A percentile compares a stretch with the other conserved stretches of the same genome.
These are phyloP conservation scores for Pleurotus ostreatus DNA, from an alignment of 768 basidiomycete genomes.

Conservation along the genomic window DNA sequence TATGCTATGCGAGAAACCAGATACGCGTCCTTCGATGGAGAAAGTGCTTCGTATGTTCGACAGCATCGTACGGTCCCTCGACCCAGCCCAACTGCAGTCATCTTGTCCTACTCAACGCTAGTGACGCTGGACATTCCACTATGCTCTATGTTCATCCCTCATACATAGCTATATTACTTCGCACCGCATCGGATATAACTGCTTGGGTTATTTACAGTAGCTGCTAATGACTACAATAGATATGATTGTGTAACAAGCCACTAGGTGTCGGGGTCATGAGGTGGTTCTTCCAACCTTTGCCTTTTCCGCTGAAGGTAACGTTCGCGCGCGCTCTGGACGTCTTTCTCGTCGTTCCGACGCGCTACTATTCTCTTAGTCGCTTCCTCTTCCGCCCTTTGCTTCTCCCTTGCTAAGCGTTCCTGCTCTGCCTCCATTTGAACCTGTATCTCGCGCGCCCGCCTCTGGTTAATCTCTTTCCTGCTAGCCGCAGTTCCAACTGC, in stretches of 20 bases:
- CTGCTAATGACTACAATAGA: no score
- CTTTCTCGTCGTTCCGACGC: conserved; percentile 73
- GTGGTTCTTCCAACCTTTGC: conserved; percentile 54
- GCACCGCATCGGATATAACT: background rate
- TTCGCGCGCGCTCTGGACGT: conserved; percentile 68
- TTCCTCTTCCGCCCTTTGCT: conserved; percentile 56
- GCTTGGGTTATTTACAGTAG: no score
- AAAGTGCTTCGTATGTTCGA: conserved; percentile 51
- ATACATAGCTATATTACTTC: conserved; percentile 1
- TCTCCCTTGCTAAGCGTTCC: conserved; percentile 52
- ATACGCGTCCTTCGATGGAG: conserved; percentile 46
- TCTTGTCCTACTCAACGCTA: background rate
- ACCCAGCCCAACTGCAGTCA: conserved; percentile 24
- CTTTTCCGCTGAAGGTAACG: conserved; percentile 81
- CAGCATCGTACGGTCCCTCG: conserved; percentile 38
- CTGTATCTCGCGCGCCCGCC: conserved; percentile 74
- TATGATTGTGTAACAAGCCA: no score
- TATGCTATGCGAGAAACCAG: conserved; percentile 55
- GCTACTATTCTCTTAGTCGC: conserved; percentile 62
- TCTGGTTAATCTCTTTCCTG: conserved; percentile 77
- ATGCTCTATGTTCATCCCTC: background rate
- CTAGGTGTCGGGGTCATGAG: conserved; percentile 9
- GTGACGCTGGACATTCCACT: background rate
- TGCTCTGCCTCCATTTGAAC: conserved; percentile 76
- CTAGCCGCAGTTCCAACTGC: conserved; percentile 83